A percentile compares a stretch with the other conserved stretches of the same genome.
Conservation (phyloP, 139 green algal species). For the Trebouxia sp. region DNA sequence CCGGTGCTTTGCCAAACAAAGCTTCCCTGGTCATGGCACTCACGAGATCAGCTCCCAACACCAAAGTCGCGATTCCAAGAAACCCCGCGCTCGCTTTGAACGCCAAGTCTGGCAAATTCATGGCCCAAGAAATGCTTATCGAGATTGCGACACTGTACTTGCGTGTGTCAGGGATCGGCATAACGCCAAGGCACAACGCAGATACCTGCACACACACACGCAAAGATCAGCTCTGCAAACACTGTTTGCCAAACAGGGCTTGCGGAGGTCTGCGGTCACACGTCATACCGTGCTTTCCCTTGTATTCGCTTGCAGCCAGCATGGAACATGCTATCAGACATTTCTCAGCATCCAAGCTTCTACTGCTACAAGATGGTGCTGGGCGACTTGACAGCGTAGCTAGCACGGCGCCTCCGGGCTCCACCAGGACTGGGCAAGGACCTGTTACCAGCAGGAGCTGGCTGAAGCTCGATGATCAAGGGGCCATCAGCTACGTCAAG, state of each 20-base stretch:
- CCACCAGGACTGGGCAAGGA: not conserved
- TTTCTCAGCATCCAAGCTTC: not conserved
- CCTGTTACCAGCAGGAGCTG: not conserved
- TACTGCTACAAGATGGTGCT: not conserved
- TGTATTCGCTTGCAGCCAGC: not conserved
- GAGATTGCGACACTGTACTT: no score
- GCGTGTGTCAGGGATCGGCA: no score
- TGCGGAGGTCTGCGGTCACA: no score
- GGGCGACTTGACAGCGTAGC: not conserved
- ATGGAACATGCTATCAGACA: not conserved
- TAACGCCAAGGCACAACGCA: no score
- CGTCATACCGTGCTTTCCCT: no score
- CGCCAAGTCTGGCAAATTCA: not conserved
- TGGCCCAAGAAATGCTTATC: not conserved
- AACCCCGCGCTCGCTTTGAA: not conserved
- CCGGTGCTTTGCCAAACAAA: constrained; percentile 1
- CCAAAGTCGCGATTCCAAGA: not conserved
- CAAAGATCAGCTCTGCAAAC: no score
- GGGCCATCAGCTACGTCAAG: not conserved
- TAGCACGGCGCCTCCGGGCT: not conserved
- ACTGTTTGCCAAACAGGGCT: no score
- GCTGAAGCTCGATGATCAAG: constrained; percentile 14
- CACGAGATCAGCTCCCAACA: not conserved
- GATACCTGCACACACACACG: no score
- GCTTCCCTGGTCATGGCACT: not conserved